These are phyloP conservation scores for Cinchona pubescens DNA, from an alignment of 257 asterid genomes.

Conservation along the genomic window DNA sequence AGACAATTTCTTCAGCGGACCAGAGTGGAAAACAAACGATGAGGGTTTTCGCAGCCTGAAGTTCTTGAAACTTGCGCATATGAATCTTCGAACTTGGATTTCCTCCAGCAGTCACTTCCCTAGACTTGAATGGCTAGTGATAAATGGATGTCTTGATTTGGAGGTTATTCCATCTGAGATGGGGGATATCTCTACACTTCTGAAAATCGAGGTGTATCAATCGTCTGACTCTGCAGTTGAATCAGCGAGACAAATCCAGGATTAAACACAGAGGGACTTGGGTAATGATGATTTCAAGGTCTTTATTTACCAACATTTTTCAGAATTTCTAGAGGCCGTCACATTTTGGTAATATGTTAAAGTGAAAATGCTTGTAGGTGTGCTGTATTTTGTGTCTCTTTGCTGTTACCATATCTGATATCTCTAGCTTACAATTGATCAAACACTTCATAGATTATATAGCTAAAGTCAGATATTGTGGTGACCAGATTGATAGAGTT, in stretches of 20 bases:
- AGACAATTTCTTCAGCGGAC: background rate
- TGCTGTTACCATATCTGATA: too few relatives aligned
- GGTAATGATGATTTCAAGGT: conserved; percentile 5
- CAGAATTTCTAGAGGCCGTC: background rate
- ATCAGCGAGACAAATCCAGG: conserved; percentile 9
- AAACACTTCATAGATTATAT: too few relatives aligned
- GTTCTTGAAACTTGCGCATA: conserved; percentile 2
- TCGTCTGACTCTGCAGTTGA: background rate
- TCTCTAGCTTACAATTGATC: too few relatives aligned
- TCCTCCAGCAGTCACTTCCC: conserved; percentile 9
- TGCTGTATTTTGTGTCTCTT: too few relatives aligned
- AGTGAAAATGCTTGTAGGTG: too few relatives aligned
- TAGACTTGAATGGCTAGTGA: background rate
- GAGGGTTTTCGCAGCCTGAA: background rate
- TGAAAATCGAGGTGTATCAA: conserved; percentile 7
- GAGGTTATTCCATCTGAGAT: conserved; percentile 3
- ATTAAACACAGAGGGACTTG: background rate
- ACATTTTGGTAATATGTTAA: too few relatives aligned
- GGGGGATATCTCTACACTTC: conserved; percentile 4
- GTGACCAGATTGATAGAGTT: too few relatives aligned
- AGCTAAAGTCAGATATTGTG: too few relatives aligned
- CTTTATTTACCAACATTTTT: conserved; percentile 1
- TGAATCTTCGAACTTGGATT: conserved; percentile 8
- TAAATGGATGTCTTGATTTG: background rate
- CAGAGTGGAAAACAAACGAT: conserved; percentile 9